phyloP scores from a whole-genome alignment of 2,329 filamentous ascomycete genomes.

The Tetracladium maxilliforme region DNA sequence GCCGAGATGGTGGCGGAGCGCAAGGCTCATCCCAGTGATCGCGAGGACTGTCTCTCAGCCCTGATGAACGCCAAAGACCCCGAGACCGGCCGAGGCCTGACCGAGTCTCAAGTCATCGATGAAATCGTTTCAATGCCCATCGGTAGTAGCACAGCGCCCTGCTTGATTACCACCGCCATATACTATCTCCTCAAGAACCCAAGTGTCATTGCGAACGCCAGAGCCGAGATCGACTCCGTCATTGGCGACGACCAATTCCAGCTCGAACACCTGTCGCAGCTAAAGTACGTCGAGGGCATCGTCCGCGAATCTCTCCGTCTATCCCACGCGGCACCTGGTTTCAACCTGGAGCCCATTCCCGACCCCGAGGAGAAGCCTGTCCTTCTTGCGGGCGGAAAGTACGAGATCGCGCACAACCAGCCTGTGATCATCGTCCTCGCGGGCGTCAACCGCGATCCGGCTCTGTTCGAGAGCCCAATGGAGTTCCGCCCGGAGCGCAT shows the following conservation, averaged over 20 bases:
- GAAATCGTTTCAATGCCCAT: constrained; percentile 57
- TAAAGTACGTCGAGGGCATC: constrained; percentile 37
- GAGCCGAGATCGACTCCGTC: constrained; percentile 36
- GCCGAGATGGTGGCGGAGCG: constrained; percentile 41
- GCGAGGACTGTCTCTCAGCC: constrained; percentile 45
- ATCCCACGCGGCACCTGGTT: constrained; percentile 34
- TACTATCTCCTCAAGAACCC: constrained; percentile 37
- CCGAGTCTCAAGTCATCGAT: constrained; percentile 45
- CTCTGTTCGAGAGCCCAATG: constrained; percentile 29
- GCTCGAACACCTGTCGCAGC: constrained; percentile 30
- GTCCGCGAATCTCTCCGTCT: constrained; percentile 39
- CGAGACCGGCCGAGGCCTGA: constrained; percentile 41
- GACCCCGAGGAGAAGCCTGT: constrained; percentile 25
- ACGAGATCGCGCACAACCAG: constrained; percentile 31
- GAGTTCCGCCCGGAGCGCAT: constrained; percentile 32
- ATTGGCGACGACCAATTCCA: constrained; percentile 27
- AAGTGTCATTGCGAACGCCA: constrained; percentile 27
- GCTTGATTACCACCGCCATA: constrained; percentile 27
- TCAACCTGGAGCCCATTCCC: constrained; percentile 34
- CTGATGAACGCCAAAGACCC: constrained; percentile 45
- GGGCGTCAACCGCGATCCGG: constrained; percentile 32
- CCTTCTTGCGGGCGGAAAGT: constrained; percentile 29
- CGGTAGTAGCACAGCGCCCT: constrained; percentile 33
- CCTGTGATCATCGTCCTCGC: constrained; percentile 32
- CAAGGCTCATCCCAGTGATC: constrained; percentile 32